These are phyloP conservation scores for Fusarium equiseti DNA, from an alignment of 2,329 filamentous ascomycete species.

Conservation along the genomic window DNA sequence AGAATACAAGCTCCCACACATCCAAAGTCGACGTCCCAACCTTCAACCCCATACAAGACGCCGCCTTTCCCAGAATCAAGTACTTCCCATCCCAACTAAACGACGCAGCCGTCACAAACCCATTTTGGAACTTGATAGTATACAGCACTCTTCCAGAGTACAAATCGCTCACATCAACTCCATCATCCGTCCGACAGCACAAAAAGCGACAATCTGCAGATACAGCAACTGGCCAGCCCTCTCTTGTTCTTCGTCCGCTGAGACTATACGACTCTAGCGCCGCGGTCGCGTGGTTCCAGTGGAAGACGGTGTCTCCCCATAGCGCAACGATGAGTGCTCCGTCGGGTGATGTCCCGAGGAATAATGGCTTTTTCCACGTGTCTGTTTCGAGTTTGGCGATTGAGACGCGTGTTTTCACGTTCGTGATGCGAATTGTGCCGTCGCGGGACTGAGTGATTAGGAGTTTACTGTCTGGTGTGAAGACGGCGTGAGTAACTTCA, in stretches of 20 bases:
- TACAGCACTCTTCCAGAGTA: constrained; percentile 52
- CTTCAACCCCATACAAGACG: constrained; percentile 40
- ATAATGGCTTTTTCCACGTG: constrained; percentile 45
- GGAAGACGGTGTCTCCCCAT: constrained; percentile 52
- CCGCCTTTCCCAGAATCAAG: constrained; percentile 50
- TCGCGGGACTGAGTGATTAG: constrained; percentile 47
- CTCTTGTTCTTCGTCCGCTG: constrained; percentile 46
- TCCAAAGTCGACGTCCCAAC: constrained; percentile 46
- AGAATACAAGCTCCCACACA: constrained; percentile 48
- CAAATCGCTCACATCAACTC: constrained; percentile 52
- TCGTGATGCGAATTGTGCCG: constrained; percentile 47
- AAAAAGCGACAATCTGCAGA: constrained; percentile 53
- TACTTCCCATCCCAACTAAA: constrained; percentile 49
- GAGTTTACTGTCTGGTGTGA: constrained; percentile 43
- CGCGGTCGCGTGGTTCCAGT: constrained; percentile 50
- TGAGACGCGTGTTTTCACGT: constrained; percentile 32
- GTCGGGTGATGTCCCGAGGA: constrained; percentile 48
- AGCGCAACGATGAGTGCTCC: constrained; percentile 50
- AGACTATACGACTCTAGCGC: constrained; percentile 51
- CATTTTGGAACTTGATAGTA: constrained; percentile 48
- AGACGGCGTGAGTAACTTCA: constrained; percentile 45
- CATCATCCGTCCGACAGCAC: constrained; percentile 52
- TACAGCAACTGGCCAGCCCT: constrained; percentile 54
- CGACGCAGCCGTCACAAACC: constrained; percentile 50
- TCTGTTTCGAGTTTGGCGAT: constrained; percentile 49